These are phyloP conservation scores for Xylaria flabelliformis DNA, from an alignment of 495 filamentous ascomycete species.

Conservation along the genomic window DNA sequence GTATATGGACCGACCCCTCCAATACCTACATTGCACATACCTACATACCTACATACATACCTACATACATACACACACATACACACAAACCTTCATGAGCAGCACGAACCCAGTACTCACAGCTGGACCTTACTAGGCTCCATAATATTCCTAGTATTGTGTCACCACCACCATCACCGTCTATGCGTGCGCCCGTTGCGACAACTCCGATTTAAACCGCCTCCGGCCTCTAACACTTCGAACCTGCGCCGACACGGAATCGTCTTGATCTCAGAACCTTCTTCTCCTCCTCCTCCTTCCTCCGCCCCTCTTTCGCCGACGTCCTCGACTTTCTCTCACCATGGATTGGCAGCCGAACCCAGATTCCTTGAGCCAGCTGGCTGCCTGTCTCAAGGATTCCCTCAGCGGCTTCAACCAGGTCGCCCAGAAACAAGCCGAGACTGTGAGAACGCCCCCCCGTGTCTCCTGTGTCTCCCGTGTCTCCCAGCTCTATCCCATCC, in stretches of 20 bases:
- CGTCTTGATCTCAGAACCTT: not conserved
- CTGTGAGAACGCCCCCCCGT: slow-evolving; percentile 50
- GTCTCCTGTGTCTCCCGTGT: slow-evolving; percentile 17
- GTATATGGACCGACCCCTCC: not conserved
- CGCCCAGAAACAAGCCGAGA: slow-evolving; percentile 84
- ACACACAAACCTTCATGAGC: not conserved
- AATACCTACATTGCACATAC: not conserved
- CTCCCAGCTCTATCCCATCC: not conserved
- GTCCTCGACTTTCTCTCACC: slow-evolving; percentile 17
- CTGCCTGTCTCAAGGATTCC: slow-evolving; percentile 88
- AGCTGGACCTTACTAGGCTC: not conserved
- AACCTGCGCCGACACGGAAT: slow-evolving; percentile 6
- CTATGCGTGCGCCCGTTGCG: slow-evolving; percentile 21
- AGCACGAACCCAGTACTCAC: not conserved
- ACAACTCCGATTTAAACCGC: slow-evolving; percentile 8
- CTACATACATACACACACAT: not conserved
- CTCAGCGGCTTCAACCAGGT: slow-evolving; percentile 78
- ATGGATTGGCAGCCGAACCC: slow-evolving; percentile 96
- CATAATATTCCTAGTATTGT: not conserved
- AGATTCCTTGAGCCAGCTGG: slow-evolving; percentile 85
- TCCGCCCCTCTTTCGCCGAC: not conserved
- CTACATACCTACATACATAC: not conserved
- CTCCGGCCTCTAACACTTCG: not conserved
- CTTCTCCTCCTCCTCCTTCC: not conserved
- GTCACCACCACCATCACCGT: not conserved